Conservation (phyloP, 2,329 filamentous ascomycete species). For the Colletotrichum paranaense region DNA sequence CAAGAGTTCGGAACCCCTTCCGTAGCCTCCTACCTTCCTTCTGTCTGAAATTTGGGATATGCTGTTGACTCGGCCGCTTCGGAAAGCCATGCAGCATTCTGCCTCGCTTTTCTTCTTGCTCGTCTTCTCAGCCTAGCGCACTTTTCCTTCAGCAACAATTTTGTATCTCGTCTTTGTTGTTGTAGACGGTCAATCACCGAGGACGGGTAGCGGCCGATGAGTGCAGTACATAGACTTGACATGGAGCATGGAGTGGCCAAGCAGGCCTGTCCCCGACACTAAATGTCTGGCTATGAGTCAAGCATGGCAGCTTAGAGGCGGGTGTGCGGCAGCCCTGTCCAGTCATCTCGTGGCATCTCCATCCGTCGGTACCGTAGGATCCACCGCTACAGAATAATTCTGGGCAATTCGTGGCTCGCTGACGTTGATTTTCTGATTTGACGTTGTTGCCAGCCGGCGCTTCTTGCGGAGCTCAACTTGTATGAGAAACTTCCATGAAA, state of each 20-base stretch:
- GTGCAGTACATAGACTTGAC: not conserved
- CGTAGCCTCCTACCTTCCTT: not conserved
- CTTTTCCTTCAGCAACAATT: not conserved
- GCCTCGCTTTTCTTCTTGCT: not conserved
- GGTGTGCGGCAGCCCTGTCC: conserved; percentile 32
- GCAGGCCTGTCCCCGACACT: conserved; percentile 29
- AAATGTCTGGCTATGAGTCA: conserved; percentile 31
- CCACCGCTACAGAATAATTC: conserved; percentile 9
- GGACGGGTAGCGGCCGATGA: conserved; percentile 11
- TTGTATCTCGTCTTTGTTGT: conserved; percentile 7
- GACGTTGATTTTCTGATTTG: conserved; percentile 12
- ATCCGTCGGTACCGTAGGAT: conserved; percentile 20
- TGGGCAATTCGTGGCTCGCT: conserved; percentile 14
- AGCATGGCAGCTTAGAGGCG: conserved; percentile 25
- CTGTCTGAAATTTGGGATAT: not conserved
- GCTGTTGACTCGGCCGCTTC: not conserved
- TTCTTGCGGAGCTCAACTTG: not conserved
- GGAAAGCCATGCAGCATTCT: not conserved
- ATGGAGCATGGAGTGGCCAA: conserved; percentile 29
- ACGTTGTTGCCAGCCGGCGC: not conserved
- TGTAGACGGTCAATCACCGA: conserved; percentile 30
- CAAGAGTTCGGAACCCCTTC: not conserved
- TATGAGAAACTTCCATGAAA: not conserved
- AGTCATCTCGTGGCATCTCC: conserved; percentile 22
- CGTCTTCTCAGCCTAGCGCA: not conserved